These are phyloP conservation scores for Solanum sejunctum DNA, from an alignment of 257 asterid genomes.

Conservation along the genomic window DNA sequence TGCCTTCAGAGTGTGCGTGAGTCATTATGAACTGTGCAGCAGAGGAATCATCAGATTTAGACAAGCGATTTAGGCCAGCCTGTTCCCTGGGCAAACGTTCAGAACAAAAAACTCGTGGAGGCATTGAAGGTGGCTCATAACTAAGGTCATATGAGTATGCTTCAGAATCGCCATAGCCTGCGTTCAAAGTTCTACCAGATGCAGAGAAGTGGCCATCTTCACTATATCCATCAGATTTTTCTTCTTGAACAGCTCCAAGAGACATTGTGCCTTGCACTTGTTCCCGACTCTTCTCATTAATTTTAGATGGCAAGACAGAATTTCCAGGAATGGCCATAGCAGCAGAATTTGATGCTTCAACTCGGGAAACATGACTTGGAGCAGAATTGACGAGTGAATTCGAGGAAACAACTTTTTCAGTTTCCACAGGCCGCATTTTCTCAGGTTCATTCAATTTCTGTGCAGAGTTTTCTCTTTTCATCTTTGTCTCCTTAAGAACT, in stretches of 20 bases:
- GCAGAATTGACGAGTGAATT: constrained; percentile 16
- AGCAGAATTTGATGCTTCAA: constrained; percentile 24
- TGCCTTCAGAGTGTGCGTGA: constrained; percentile 41
- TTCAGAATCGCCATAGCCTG: constrained; percentile 30
- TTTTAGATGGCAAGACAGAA: constrained; percentile 16
- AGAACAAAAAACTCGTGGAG: constrained; percentile 58
- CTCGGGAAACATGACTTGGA: constrained; percentile 13
- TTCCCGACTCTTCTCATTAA: constrained; percentile 30
- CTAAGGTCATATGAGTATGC: constrained; percentile 21
- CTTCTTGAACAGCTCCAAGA: constrained; percentile 25
- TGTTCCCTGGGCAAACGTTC: constrained; percentile 70
- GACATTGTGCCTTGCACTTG: constrained; percentile 14
- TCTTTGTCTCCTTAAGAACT: constrained; percentile 28
- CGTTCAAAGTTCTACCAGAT: constrained; percentile 18
- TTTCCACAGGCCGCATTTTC: constrained; percentile 25
- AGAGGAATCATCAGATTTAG: constrained; percentile 66
- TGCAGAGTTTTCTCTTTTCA: constrained; percentile 37
- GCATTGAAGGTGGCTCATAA: constrained; percentile 36
- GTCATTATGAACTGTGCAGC: constrained; percentile 43
- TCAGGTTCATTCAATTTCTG: constrained; percentile 30
- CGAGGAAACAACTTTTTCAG: constrained; percentile 26
- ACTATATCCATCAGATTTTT: constrained; percentile 22
- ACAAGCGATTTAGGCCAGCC: constrained; percentile 49
- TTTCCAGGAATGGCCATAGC: constrained; percentile 20
- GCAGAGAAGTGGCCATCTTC: constrained; percentile 19